These are phyloP conservation scores for Piromyces finnis DNA, from an alignment of 192 early-diverging fungal genomes.

Conservation along the genomic window DNA sequence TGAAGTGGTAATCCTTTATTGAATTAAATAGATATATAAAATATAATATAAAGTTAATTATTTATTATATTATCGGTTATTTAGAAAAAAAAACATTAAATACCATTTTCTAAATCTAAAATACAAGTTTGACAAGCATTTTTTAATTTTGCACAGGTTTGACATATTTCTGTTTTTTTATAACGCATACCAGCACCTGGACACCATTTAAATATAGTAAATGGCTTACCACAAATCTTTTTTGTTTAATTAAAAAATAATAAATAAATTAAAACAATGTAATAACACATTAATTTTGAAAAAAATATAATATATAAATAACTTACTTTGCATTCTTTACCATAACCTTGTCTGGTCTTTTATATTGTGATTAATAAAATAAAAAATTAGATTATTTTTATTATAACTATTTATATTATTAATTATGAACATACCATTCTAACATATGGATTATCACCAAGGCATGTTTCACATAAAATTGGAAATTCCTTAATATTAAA, in stretches of 20 bases:
- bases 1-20: conserved; percentile 63
- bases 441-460: conserved; percentile 95
- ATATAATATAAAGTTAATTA: background rate
- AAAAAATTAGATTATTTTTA: too few species aligned
- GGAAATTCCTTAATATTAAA: conserved; percentile 5
- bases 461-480: conserved; percentile 89
- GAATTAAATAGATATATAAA: background rate
- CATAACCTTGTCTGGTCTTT: conserved; percentile 44
- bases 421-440: conserved; percentile 77
- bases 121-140: conserved; percentile 97
- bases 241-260: background rate
- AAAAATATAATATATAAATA: too few species aligned
- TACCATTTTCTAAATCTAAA: conserved; percentile 80
- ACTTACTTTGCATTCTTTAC: conserved; percentile 56
- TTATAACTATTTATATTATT: too few species aligned
- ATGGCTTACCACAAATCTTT: conserved; percentile 68
- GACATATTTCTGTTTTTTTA: conserved; percentile 97
- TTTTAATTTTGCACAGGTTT: conserved; percentile 93
- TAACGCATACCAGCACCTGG: conserved; percentile 87
- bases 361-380: too few species aligned
- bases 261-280: too few species aligned
- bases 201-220: conserved; percentile 91
- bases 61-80: too few species aligned
- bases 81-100: conserved; percentile 1
- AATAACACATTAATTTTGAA: too few species aligned